These are phyloP conservation scores for Ogataea corticis DNA, from an alignment of 805 yeast genomes.

Conservation along the genomic window DNA sequence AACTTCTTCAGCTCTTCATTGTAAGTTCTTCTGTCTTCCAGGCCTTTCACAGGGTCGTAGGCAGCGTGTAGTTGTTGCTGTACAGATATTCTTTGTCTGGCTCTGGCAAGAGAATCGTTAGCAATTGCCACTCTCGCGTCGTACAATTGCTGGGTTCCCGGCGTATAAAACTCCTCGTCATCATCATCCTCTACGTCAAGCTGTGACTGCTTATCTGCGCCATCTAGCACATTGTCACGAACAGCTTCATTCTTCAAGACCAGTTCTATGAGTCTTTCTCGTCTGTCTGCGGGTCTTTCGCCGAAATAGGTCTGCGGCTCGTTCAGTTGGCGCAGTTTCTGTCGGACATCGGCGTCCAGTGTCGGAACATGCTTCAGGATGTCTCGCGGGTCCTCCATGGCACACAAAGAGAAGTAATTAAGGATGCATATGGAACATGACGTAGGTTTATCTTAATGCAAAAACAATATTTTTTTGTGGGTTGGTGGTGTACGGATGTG, in stretches of 20 bases:
- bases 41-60: slow-evolving; percentile 29
- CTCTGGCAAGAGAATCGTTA: slow-evolving; percentile 46
- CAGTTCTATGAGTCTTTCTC: slow-evolving; percentile 56
- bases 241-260: slow-evolving; percentile 37
- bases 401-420: no score
- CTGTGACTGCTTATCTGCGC: background rate
- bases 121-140: slow-evolving; percentile 55
- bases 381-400: slow-evolving; percentile 10
- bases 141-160: slow-evolving; percentile 59
- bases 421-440: no score
- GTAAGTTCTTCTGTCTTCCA: slow-evolving; percentile 17
- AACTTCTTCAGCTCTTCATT: slow-evolving; percentile 32
- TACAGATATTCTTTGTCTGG: slow-evolving; percentile 42
- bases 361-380: slow-evolving; percentile 51
- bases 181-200: slow-evolving; percentile 46
- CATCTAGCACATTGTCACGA: slow-evolving; percentile 2
- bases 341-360: slow-evolving; percentile 61
- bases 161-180: slow-evolving; percentile 84
- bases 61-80: slow-evolving; percentile 34
- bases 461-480: background rate
- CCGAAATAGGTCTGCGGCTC: slow-evolving; percentile 59
- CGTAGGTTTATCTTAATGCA: no score
- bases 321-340: slow-evolving; percentile 45
- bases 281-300: slow-evolving; percentile 55
- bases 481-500: slow-evolving; percentile 14